These are phyloP conservation scores for Ceriops zippeliana DNA, from an alignment of 345 rosid genomes.

Conservation along the genomic window DNA sequence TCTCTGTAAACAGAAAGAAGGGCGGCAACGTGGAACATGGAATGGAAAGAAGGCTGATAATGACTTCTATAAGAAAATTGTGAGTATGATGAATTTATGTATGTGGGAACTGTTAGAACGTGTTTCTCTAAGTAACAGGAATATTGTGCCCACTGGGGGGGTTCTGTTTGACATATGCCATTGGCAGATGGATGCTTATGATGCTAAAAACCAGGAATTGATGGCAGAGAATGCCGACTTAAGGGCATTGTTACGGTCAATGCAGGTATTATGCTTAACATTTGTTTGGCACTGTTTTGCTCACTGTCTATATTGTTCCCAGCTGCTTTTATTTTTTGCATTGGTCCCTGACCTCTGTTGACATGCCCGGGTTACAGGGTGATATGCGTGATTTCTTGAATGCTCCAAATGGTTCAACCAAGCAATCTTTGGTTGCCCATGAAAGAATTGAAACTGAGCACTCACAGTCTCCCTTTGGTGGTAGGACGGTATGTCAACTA, in stretches of 20 bases:
- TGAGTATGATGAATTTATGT: conserved; percentile 32
- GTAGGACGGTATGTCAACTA: conserved; percentile 66
- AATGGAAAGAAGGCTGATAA: conserved; percentile 95
- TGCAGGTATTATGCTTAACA: conserved; percentile 53
- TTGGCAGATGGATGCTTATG: conserved; percentile 89
- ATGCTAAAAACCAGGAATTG: conserved; percentile 88
- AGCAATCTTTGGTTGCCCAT: conserved; percentile 58
- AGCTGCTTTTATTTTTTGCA: background rate
- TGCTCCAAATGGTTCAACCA: conserved; percentile 77
- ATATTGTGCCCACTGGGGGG: no score
- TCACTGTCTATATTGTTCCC: conserved; percentile 6
- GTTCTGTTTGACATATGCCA: background rate
- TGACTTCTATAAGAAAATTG: conserved; percentile 93
- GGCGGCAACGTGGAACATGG: conserved; percentile 98
- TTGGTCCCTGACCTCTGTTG: background rate
- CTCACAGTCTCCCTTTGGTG: conserved; percentile 91
- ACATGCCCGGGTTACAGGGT: conserved; percentile 39
- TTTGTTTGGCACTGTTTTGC: background rate
- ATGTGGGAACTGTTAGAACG: no score
- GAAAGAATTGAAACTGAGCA: conserved; percentile 55
- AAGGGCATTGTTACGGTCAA: conserved; percentile 90
- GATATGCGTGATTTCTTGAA: conserved; percentile 96
- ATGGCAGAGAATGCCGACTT: conserved; percentile 84
- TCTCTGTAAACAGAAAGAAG: conserved; percentile 72
- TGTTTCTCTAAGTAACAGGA: no score